Percentiles rank a stretch among this genome's conserved stretches.
phyloP scores from a whole-genome alignment of 352 stramenopile genomes.

The Pythium volutum region DNA sequence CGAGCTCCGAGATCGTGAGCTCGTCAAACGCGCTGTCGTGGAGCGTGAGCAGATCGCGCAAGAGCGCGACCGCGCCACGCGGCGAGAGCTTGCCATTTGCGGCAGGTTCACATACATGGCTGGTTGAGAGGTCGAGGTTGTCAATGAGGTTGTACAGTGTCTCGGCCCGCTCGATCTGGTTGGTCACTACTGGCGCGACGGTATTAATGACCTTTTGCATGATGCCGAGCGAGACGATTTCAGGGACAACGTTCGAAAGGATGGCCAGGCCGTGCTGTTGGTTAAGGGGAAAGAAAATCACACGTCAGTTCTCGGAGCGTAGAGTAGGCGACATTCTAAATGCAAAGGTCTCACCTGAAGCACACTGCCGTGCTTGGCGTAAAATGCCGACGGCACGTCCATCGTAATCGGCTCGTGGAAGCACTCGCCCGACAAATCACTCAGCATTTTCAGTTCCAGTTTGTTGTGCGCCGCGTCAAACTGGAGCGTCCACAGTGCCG shows the following conservation, averaged over 20 bases:
- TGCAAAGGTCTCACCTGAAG: constrained; percentile 5
- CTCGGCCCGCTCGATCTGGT: constrained; percentile 4
- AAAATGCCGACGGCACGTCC: background rate
- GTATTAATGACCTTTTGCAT: constrained; percentile 12
- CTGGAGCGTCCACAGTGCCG: constrained; percentile 19
- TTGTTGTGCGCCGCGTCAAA: background rate
- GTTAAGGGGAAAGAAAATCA: too few species aligned
- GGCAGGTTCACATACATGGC: background rate
- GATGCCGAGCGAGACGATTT: constrained; percentile 17
- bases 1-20: constrained; percentile 12
- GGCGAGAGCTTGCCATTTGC: constrained; percentile 3
- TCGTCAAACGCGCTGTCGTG: constrained; percentile 19
- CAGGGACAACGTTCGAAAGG: constrained; percentile 12
- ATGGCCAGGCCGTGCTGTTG: constrained; percentile 13
- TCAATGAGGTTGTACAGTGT: constrained; percentile 19
- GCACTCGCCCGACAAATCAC: constrained; percentile 21
- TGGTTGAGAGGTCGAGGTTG: constrained; percentile 5
- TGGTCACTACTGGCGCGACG: background rate
- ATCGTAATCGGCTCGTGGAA: constrained; percentile 23
- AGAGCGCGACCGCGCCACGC: background rate
- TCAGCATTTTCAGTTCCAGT: constrained; percentile 11
- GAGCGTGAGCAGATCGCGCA: constrained; percentile 15
- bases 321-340: background rate
- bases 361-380: constrained; percentile 7
- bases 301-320: background rate